These are phyloP conservation scores for Aspergillus haitiensis DNA, from an alignment of 495 filamentous ascomycete species.

Conservation along the genomic window DNA sequence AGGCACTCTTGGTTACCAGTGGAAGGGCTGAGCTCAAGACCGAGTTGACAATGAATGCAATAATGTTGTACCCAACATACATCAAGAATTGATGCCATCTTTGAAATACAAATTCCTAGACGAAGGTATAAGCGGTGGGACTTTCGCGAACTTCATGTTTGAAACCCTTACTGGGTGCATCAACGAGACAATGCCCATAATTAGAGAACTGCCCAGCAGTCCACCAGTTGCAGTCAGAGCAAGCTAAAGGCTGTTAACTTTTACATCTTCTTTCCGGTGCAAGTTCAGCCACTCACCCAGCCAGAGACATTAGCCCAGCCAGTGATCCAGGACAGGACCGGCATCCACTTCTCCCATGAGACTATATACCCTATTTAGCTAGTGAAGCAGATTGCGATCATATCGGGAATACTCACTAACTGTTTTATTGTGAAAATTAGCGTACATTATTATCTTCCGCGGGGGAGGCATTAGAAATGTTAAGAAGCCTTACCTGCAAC, in stretches of 20 bases:
- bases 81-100: constrained; percentile 75
- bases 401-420: constrained; percentile 31
- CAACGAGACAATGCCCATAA: constrained; percentile 58
- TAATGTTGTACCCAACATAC: constrained; percentile 64
- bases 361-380: constrained; percentile 27
- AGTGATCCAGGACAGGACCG: constrained; percentile 65
- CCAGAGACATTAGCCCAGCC: constrained; percentile 76
- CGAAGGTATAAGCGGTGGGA: constrained; percentile 10
- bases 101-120: constrained; percentile 50
- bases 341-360: constrained; percentile 58
- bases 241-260: constrained; percentile 65
- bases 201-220: constrained; percentile 56
- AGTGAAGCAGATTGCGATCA: not conserved
- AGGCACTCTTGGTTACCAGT: constrained; percentile 60
- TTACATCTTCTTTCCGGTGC: not conserved
- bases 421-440: constrained; percentile 14
- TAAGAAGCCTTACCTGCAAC: constrained; percentile 53
- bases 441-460: not conserved
- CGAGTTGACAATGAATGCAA: constrained; percentile 65
- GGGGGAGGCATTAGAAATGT: not conserved
- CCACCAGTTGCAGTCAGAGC: constrained; percentile 51
- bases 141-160: not conserved
- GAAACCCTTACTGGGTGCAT: constrained; percentile 48
- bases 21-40: constrained; percentile 64
- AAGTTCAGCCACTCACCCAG: constrained; percentile 51